phyloP scores from a whole-genome alignment of 2,329 filamentous ascomycete species.

The Botrytis hyacinthi region DNA sequence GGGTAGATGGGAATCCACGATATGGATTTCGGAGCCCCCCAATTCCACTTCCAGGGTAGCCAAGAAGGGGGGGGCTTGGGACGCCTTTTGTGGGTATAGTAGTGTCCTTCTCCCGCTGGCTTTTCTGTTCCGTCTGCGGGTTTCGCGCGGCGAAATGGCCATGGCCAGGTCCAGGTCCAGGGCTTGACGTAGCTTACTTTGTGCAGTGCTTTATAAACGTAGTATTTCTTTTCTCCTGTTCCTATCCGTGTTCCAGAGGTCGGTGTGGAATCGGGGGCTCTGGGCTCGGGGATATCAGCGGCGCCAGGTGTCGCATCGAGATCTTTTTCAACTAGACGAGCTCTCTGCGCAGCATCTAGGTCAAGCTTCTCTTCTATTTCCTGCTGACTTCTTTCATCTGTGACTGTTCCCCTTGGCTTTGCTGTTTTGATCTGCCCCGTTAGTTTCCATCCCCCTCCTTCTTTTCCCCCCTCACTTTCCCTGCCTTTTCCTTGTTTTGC shows the following conservation, averaged over 20 bases:
- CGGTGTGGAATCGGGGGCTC: neutral
- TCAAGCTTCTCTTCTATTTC: neutral
- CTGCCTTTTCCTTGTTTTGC: neutral
- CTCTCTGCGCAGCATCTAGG: neutral
- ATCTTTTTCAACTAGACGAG: neutral
- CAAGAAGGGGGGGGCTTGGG: too few relatives aligned
- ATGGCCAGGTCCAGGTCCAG: neutral
- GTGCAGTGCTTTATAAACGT: neutral
- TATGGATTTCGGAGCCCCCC: neutral
- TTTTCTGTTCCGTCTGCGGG: accelerated
- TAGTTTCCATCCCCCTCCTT: neutral
- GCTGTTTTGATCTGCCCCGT: too few relatives aligned
- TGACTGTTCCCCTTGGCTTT: too few relatives aligned
- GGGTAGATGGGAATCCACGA: neutral
- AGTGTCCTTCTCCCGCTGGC: accelerated
- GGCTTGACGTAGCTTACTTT: neutral
- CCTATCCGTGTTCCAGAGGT: neutral
- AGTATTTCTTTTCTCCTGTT: neutral
- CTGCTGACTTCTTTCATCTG: neutral
- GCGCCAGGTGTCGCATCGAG: neutral
- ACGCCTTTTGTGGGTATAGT: neutral
- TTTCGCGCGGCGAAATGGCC: neutral
- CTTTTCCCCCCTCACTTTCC: neutral
- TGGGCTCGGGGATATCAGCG: neutral
- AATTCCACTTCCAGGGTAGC: slow-evolving; percentile 3